A percentile compares a stretch with the other conserved stretches of the same genome.
Conservation (phyloP, 2,329 filamentous ascomycete species). For the Ceratocystis diversiconidia region DNA sequence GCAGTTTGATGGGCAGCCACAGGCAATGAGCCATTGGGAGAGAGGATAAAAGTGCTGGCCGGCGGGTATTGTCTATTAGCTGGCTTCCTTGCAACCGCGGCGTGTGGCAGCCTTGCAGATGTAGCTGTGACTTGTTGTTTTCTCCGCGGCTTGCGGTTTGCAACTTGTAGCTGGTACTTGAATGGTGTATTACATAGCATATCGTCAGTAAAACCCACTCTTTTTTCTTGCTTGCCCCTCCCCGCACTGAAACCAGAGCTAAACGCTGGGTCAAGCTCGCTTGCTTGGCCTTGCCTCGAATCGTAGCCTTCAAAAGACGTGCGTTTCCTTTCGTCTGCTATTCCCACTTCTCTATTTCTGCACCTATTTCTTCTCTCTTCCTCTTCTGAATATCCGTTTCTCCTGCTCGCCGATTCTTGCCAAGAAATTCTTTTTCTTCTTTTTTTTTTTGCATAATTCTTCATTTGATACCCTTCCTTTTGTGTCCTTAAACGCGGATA, state of each 20-base stretch:
- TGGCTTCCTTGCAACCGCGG: too few relatives aligned
- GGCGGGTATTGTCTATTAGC: not conserved
- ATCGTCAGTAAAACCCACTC: not conserved
- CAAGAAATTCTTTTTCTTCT: not conserved
- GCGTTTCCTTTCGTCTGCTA: not conserved
- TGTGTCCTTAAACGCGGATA: not conserved
- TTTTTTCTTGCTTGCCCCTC: not conserved
- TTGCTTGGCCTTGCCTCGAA: not conserved
- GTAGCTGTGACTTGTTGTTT: not conserved
- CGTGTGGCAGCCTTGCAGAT: too few relatives aligned
- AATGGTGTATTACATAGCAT: not conserved
- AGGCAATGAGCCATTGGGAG: not conserved
- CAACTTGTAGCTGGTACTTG: not conserved
- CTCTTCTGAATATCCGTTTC: not conserved
- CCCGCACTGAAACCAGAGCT: not conserved
- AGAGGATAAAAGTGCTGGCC: not conserved
- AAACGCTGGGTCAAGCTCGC: not conserved
- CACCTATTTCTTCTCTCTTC: not conserved
- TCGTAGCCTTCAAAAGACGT: conserved; percentile 1
- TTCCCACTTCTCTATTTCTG: not conserved
- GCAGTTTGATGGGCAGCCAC: not conserved
- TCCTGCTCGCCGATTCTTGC: not conserved
- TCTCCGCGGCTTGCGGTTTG: not conserved
- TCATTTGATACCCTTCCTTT: not conserved
- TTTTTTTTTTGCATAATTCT: not conserved